These are phyloP conservation scores for Fusarium sp. DNA, from an alignment of 2,329 filamentous ascomycete genomes.

Conservation along the genomic window DNA sequence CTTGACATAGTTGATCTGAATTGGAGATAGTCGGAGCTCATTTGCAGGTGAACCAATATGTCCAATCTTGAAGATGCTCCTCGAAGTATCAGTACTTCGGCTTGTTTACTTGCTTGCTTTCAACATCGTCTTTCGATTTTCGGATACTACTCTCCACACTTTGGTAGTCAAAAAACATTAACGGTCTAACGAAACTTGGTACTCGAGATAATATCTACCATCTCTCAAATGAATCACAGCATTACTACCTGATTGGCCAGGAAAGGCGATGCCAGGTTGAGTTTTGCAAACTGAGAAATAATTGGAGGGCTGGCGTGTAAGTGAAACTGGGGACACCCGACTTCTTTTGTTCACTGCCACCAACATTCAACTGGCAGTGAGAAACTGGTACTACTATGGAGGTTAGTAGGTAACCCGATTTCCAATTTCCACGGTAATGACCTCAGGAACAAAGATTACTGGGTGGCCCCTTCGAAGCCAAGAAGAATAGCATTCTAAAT, in stretches of 20 bases:
- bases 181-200: no score
- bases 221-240: not conserved
- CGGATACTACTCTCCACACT: not conserved
- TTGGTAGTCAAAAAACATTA: not conserved
- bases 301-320: slow-evolving; percentile 21
- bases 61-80: not conserved
- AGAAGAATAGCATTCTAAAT: not conserved
- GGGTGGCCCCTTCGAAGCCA: no score
- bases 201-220: not conserved
- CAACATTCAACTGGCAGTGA: not conserved
- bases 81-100: not conserved
- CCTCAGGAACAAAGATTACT: no score
- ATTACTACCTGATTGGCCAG: no score
- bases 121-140: no score
- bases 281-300: slow-evolving; percentile 8
- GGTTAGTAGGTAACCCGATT: no score
- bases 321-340: slow-evolving; percentile 9
- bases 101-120: not conserved
- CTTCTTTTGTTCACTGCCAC: not conserved
- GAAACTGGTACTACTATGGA: not conserved
- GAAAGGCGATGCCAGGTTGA: not conserved
- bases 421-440: no score
- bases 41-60: not conserved
- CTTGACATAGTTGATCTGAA: not conserved
- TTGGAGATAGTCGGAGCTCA: not conserved